phyloP scores from a whole-genome alignment of 345 rosid genomes.

The Corchorus olitorius region DNA sequence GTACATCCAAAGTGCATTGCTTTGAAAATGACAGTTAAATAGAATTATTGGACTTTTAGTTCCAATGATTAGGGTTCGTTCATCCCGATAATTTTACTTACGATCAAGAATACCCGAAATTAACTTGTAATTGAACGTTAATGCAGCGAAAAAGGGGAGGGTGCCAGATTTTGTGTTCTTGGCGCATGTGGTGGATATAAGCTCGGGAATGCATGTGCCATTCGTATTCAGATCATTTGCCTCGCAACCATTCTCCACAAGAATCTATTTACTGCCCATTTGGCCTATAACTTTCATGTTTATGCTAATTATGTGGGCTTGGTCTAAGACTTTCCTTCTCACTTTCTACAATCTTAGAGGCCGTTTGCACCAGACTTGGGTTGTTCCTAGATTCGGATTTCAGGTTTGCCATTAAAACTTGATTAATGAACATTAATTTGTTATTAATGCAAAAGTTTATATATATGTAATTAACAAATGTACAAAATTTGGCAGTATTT shows the following conservation, averaged over 20 bases:
- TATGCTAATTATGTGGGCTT: slow-evolving; percentile 71
- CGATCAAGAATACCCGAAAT: neutral
- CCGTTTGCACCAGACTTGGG: slow-evolving; percentile 75
- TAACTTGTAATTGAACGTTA: neutral
- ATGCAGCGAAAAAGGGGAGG: slow-evolving; percentile 47
- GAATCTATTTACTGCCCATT: slow-evolving; percentile 44
- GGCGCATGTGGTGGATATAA: slow-evolving; percentile 83
- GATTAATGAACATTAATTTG: neutral
- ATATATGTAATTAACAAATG: too few species aligned
- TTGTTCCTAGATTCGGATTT: slow-evolving; percentile 82
- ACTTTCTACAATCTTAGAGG: slow-evolving; percentile 70
- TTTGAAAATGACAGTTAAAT: neutral
- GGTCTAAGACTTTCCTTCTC: slow-evolving; percentile 66
- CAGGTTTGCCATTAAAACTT: slow-evolving; percentile 47
- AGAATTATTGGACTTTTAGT: too few species aligned
- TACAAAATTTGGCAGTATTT: slow-evolving; percentile 63
- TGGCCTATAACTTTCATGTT: slow-evolving; percentile 49
- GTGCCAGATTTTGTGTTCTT: slow-evolving; percentile 93
- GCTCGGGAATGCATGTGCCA: slow-evolving; percentile 66
- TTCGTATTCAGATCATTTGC: slow-evolving; percentile 59
- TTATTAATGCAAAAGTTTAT: neutral
- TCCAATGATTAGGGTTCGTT: too few species aligned
- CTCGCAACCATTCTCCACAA: slow-evolving; percentile 53
- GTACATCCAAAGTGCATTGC: neutral
- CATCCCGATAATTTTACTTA: too few species aligned